Evolutionary conservation across 139 green algal species (phyloP), one percentile per base, ranked within the genome.

Genomic region (Chlamydomonas sp.): DNA sequence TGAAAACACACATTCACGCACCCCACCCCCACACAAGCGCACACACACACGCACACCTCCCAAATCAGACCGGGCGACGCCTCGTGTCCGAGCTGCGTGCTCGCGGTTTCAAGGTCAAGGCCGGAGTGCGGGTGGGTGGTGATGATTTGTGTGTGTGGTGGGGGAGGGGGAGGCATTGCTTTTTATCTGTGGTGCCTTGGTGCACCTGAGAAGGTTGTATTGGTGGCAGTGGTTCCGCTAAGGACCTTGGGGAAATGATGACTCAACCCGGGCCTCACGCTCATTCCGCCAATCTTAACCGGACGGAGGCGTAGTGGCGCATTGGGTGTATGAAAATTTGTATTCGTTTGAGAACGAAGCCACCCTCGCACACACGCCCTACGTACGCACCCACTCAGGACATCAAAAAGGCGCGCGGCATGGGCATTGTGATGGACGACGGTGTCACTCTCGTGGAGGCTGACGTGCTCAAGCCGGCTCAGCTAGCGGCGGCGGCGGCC

Each of bases 381-480:
- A 13, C 43, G 13, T 16, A 13, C 43, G 13, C 43, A 54, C 35
- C 2, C 2, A 16, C 54, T 31, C 79, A 88, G 82, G 76, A 84
- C 66, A 29, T 74, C 3, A 65, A 70, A n/a, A 88, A 88, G 71
- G 83, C 73, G n/a, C 48, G 75, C 35, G 57, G 61, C 2, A 36
- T 81, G 10, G 81, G 78, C 2, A 69, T 83, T 22, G 77, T 38
- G 16, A 35, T 76, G 35, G 77, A 81, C 49, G 3, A 43, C 0
- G 63, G 65, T 20, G 72, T 87, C 3, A 47, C 64, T 3, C 61
- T 87, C 0, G 81, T 87, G 33, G 60, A 70, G 8, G 81, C 76
- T 20, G 81, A 89, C 61, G 78, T 87, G 10, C 81, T 80, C n/a
- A 80, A 81, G 54, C 22, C 65, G 13, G 70, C 72, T 71, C 24